Evolutionary conservation across 371 early-diverging fungal genomes (phyloP), one percentile per base, ranked within the genome.

Genomic region (Phascolomyces articulosus): DNA sequence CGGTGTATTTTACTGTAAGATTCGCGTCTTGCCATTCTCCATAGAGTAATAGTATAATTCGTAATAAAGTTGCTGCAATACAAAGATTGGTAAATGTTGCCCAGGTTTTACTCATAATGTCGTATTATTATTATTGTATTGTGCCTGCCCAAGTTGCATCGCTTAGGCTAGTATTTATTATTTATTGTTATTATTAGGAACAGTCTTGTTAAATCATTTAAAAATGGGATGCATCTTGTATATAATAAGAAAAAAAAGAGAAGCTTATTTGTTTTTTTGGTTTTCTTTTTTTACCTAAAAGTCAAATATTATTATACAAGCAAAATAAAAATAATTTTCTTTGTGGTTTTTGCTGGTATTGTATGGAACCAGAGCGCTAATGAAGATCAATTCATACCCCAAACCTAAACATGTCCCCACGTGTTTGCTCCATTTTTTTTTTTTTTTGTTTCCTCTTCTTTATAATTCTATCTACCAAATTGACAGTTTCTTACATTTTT

Each of bases 1-100:
- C 99, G 4, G 99, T 98, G 77, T 95, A 98, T 68, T 95, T 96
- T 28, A 96, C 93, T 21, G 89, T 86, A 55, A 93, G 84, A 56
- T 93, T 78, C 9, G 86, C 82, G 69, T 97, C 97, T 71, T 96
- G 95, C 85, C 88, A 91, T 63, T 89, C 86, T 24, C 95, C 95
- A 71, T 93, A 95, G 4, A 87, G 41, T 18, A 95, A 84, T 58
- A 96, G 77, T 31, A 81, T 67, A 9, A 79, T 62, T 40, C 94
- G 92, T 44, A 96, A 68, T 20, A 80, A 58, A 26, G 83, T 60
- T 44, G 80, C 79, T 15, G 68, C 59, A n/a, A 75, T 51, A 60
- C 72, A 73, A 18, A 84, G 73, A n/a, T 63, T 61, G 27, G 49
- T 24, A 55, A 67, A 67, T 23, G 59, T 67, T 15, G 58, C 49